Evolutionary conservation across 768 basidiomycete genomes (phyloP).

Genomic region (Pluteus cervinus): DNA sequence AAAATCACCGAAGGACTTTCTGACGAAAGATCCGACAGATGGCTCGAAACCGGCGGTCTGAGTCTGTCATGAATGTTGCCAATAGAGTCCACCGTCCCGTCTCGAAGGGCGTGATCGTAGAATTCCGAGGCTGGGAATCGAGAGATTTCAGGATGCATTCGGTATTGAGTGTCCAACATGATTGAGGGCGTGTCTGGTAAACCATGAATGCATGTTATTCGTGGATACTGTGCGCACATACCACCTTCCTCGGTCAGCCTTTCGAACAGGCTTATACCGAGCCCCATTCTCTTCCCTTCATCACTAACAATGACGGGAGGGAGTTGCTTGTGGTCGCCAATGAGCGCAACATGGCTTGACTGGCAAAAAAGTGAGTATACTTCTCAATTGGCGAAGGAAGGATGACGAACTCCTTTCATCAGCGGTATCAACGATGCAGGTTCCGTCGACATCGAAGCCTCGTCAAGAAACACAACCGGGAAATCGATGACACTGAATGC

Average conservation of each 20-base stretch:
- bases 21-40: conserved; percentile 33
- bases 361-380: conserved; percentile 18
- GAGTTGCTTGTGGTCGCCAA: conserved; percentile 96
- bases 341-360: conserved; percentile 80
- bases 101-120: conserved; percentile 62
- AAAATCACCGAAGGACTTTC: conserved; percentile 66
- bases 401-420: conserved; percentile 80
- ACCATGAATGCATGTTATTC: not conserved
- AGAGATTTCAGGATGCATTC: conserved; percentile 92
- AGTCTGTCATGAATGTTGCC: conserved; percentile 47
- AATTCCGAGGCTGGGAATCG: conserved; percentile 82
- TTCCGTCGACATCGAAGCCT: conserved; percentile 96
- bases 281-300: conserved; percentile 66
- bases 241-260: conserved; percentile 78
- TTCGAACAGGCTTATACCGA: conserved; percentile 84
- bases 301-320: conserved; percentile 81
- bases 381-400: not conserved
- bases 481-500: conserved; percentile 75
- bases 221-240: conserved; percentile 29
- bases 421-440: conserved; percentile 86
- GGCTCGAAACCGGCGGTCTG: conserved; percentile 55
- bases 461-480: conserved; percentile 90
- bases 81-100: conserved; percentile 63
- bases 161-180: conserved; percentile 93
- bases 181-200: conserved; percentile 72